Evolutionary conservation across 331 rosid genomes (phyloP).

Genomic region (Arachis monticola): DNA sequence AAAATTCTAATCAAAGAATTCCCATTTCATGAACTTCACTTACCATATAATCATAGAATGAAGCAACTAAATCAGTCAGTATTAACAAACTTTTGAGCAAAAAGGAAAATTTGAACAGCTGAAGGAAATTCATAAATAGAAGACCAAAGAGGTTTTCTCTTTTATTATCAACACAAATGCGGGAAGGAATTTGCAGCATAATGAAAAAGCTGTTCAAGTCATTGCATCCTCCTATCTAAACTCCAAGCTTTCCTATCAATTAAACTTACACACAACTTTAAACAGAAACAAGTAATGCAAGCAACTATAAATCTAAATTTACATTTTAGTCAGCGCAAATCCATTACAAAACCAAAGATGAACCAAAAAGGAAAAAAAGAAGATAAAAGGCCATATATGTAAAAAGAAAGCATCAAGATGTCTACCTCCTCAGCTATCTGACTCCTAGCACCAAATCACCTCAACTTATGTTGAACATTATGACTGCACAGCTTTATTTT

Average conservation of each 20-base stretch:
- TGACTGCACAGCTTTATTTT: constrained; percentile 76
- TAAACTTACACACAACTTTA: constrained; percentile 45
- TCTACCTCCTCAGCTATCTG: constrained; percentile 76
- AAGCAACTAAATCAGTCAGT: constrained; percentile 20
- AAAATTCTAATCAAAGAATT: not conserved
- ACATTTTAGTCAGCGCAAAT: constrained; percentile 66
- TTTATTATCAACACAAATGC: constrained; percentile 35
- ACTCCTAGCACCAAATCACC: constrained; percentile 47
- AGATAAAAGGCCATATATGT: constrained; percentile 40
- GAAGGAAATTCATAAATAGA: constrained; percentile 3
- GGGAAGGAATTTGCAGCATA: constrained; percentile 17
- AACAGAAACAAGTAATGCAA: constrained; percentile 53
- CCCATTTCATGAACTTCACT: constrained; percentile 3
- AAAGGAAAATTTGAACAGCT: not conserved
- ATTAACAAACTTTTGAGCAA: constrained; percentile 24
- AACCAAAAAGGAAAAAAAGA: constrained; percentile 18
- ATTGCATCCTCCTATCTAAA: constrained; percentile 54
- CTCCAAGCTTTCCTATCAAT: constrained; percentile 51
- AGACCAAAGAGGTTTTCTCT: constrained; percentile 12
- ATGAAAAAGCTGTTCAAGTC: constrained; percentile 42
- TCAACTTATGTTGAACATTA: constrained; percentile 46
- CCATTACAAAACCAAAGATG: constrained; percentile 65
- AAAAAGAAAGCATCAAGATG: constrained; percentile 45
- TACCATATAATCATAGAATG: constrained; percentile 1
- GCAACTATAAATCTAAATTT: constrained; percentile 69